Evolutionary conservation across 2,329 filamentous ascomycete genomes (phyloP).

Genomic region (Colletotrichum eleusines): DNA sequence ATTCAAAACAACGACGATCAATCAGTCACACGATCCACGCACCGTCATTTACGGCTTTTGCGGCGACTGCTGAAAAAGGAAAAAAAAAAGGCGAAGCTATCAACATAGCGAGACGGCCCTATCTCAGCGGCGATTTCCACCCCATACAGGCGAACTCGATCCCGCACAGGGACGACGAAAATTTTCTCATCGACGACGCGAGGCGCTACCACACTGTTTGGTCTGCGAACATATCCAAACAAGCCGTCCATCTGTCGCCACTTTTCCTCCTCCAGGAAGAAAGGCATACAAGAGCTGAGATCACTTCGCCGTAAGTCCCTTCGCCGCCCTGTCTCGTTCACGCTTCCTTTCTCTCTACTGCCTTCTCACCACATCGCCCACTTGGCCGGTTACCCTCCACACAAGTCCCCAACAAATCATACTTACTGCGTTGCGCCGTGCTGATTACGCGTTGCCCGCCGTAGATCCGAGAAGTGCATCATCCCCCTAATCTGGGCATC

Average conservation of each 20-base stretch:
- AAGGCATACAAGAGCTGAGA: conserved; percentile 42
- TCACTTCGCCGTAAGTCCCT: conserved; percentile 42
- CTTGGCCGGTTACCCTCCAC: conserved; percentile 6
- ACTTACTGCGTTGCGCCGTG: conserved; percentile 13
- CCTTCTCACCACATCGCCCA: conserved; percentile 25
- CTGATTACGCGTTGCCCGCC: conserved; percentile 14
- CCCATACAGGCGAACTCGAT: conserved; percentile 40
- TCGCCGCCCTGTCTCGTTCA: conserved; percentile 7
- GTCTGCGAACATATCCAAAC: conserved; percentile 29
- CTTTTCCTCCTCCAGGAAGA: conserved; percentile 35
- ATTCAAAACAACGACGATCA: conserved; percentile 31
- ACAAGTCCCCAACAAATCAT: not conserved
- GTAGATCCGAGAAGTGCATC: conserved; percentile 44
- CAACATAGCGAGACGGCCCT: conserved; percentile 37
- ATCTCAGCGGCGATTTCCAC: conserved; percentile 36
- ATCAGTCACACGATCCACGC: conserved; percentile 22
- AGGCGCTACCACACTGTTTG: conserved; percentile 25
- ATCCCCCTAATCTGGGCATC: conserved; percentile 39
- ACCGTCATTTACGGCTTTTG: conserved; percentile 20
- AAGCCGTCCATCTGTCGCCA: conserved; percentile 19
- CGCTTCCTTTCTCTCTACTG: conserved; percentile 23
- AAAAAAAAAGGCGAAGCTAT: conserved; percentile 39
- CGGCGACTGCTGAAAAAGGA: conserved; percentile 25
- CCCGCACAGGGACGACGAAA: conserved; percentile 40
- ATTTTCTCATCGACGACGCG: conserved; percentile 38